Percentiles rank a stretch among this genome's conserved stretches.
Conservation (phyloP, 257 asterid species). For the Solanum rostratum region DNA sequence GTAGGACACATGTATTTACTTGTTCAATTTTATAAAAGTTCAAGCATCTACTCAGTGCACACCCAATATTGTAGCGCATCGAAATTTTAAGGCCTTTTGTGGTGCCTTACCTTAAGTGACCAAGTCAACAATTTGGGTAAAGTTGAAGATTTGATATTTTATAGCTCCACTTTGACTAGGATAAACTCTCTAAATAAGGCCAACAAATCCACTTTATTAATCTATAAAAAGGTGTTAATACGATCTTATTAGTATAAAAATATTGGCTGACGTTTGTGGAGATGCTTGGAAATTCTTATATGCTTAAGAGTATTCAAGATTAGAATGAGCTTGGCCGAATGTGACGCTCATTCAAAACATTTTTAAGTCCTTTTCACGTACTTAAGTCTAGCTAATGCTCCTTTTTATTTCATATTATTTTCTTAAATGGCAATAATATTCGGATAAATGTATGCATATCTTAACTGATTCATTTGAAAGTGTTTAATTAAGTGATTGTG, state of each 20-base stretch:
- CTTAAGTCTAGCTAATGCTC: neutral
- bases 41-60: too few species aligned
- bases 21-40: too few species aligned
- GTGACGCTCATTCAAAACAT: neutral
- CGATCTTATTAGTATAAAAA: neutral
- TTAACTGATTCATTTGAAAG: neutral
- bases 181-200: neutral
- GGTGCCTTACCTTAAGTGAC: too few species aligned
- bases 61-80: too few species aligned
- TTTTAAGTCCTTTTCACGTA: neutral
- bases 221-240: neutral
- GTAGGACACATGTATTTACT: too few species aligned
- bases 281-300: neutral
- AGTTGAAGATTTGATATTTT: neutral
- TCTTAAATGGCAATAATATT: neutral
- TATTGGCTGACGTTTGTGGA: neutral
- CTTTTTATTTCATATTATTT: neutral
- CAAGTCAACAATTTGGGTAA: neutral
- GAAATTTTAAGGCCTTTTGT: too few species aligned
- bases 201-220: neutral
- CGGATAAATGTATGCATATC: neutral
- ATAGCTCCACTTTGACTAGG: neutral
- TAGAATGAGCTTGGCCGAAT: neutral
- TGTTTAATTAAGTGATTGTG: neutral
- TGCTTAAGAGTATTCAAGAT: neutral